These are phyloP conservation scores for Fraxinus anomala DNA, from an alignment of 257 asterid species.

Conservation along the genomic window DNA sequence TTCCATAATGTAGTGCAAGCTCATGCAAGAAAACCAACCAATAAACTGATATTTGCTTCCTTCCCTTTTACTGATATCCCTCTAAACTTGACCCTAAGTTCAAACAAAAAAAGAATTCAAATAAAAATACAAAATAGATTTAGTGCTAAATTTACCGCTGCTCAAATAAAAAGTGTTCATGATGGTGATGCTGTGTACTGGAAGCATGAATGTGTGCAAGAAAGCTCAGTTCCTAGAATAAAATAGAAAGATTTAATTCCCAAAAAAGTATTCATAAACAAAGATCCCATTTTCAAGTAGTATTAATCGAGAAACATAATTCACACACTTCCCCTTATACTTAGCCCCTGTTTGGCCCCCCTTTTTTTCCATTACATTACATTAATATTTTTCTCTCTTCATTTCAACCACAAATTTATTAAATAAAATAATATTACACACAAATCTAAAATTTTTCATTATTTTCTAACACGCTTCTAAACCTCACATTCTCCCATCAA, in stretches of 20 bases:
- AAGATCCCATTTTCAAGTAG: conserved; percentile 16
- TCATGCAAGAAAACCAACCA: conserved; percentile 11
- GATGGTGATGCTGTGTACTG: neutral
- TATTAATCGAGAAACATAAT: neutral
- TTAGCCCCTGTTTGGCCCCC: neutral
- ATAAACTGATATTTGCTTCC: conserved; percentile 13
- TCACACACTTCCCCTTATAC: neutral
- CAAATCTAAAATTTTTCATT: too few species aligned
- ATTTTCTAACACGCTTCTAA: too few species aligned
- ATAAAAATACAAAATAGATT: conserved; percentile 2
- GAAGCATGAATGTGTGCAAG: neutral
- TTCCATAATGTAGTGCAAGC: conserved; percentile 19
- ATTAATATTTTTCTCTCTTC: too few species aligned
- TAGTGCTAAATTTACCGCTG: conserved; percentile 18
- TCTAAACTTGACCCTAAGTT: conserved; percentile 21
- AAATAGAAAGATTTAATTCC: conserved; percentile 3
- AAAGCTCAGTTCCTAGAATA: neutral
- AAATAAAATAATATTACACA: too few species aligned
- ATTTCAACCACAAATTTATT: too few species aligned
- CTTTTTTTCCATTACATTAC: too few species aligned
- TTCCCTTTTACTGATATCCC: conserved; percentile 28
- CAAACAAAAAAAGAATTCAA: conserved; percentile 9
- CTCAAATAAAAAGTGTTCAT: neutral
- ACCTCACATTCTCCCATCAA: too few species aligned
- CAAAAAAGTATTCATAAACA: neutral